These are phyloP conservation scores for Aureobasidium namibiae DNA, from an alignment of 2,329 filamentous ascomycete genomes.

Conservation along the genomic window DNA sequence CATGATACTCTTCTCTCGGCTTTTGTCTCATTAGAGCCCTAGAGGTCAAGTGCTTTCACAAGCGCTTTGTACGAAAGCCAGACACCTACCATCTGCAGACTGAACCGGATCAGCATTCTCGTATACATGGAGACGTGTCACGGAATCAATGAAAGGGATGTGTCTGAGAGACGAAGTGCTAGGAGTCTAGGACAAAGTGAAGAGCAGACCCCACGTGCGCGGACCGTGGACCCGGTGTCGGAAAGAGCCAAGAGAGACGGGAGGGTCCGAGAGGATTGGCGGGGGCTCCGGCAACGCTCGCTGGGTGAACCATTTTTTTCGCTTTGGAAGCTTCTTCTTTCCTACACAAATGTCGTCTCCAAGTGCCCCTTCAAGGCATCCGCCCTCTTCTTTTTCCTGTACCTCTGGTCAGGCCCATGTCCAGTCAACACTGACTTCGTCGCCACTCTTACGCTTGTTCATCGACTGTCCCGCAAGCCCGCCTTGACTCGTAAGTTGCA, in stretches of 20 bases:
- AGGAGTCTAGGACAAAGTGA: not conserved
- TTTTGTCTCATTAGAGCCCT: too few relatives aligned
- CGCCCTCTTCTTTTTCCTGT: not conserved
- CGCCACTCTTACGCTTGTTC: not conserved
- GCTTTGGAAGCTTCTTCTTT: not conserved
- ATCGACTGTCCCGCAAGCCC: not conserved
- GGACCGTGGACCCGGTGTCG: not conserved
- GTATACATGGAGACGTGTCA: not conserved
- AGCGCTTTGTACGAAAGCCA: not conserved
- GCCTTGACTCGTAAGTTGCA: constrained; percentile 7
- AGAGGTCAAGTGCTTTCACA: not conserved
- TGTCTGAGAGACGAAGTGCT: not conserved
- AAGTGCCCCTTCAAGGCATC: constrained; percentile 1
- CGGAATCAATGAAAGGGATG: not conserved
- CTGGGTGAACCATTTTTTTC: not conserved
- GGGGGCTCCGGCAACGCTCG: not conserved
- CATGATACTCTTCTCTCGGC: not conserved
- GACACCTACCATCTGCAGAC: not conserved
- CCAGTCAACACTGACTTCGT: not conserved
- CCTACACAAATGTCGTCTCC: constrained; percentile 5
- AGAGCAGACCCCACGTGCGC: not conserved
- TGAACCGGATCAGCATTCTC: too few relatives aligned
- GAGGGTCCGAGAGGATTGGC: not conserved
- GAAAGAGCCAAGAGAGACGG: not conserved
- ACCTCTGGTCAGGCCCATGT: not conserved